Percentiles rank a stretch among this genome's conserved stretches.
Conservation (phyloP, 768 basidiomycete species). For the Inosperma sp. region DNA sequence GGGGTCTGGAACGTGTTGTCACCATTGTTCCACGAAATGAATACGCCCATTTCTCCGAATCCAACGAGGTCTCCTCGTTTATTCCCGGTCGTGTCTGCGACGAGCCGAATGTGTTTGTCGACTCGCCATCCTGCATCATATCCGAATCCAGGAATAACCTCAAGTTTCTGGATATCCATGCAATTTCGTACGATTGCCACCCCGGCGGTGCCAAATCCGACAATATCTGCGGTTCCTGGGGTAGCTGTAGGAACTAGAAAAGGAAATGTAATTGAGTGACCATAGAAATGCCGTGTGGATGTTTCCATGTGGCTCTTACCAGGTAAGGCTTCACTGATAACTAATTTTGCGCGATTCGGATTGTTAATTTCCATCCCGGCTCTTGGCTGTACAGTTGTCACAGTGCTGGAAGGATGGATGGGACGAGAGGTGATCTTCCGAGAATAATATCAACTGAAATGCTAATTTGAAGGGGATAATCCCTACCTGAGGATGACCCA, state of each 20-base stretch:
- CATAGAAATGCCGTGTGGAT: too few relatives aligned
- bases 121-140: slow-evolving; percentile 6
- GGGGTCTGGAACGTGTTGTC: slow-evolving; percentile 5
- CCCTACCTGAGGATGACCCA: background rate
- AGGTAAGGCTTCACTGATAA: background rate
- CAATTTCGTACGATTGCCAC: slow-evolving; percentile 4
- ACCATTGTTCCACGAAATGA: slow-evolving; percentile 4
- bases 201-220: slow-evolving; percentile 3
- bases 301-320: background rate
- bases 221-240: slow-evolving; percentile 6
- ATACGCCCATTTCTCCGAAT: slow-evolving; percentile 6
- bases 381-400: background rate
- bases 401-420: background rate
- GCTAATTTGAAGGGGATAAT: background rate
- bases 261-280: background rate
- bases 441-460: background rate
- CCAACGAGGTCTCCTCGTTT: slow-evolving; percentile 1
- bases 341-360: background rate
- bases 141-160: slow-evolving; percentile 1
- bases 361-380: background rate
- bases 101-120: slow-evolving; percentile 6
- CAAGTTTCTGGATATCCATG: background rate
- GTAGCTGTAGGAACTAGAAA: slow-evolving; percentile 3
- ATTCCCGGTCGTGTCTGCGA: slow-evolving; percentile 12
- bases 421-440: background rate